These are phyloP conservation scores for Wickerhamomyces alni DNA, from an alignment of 805 yeast genomes.

Conservation along the genomic window DNA sequence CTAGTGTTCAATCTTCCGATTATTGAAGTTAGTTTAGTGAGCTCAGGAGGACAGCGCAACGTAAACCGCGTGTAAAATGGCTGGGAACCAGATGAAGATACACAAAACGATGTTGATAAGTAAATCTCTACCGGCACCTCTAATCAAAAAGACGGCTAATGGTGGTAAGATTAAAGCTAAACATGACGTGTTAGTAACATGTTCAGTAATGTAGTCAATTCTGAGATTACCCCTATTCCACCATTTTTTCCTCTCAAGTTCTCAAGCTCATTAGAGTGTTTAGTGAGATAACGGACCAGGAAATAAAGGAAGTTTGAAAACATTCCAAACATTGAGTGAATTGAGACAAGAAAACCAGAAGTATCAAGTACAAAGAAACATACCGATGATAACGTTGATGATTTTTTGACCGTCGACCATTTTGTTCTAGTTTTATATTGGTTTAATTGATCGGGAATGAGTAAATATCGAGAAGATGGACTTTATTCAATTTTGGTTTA, in stretches of 20 bases:
- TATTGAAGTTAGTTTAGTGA: neutral
- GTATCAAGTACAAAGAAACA: no score
- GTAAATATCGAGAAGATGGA: no score
- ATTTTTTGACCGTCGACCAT: neutral
- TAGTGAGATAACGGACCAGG: no score
- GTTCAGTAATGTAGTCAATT: neutral
- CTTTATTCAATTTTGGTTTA: no score
- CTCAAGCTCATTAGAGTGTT: no score
- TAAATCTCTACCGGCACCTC: slow-evolving; percentile 60
- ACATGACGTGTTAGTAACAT: neutral
- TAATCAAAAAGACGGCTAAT: slow-evolving; percentile 65
- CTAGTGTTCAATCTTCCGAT: no score
- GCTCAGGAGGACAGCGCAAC: slow-evolving; percentile 31
- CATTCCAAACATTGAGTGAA: no score
- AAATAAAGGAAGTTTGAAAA: no score
- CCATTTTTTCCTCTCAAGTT: neutral
- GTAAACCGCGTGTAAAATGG: slow-evolving; percentile 70
- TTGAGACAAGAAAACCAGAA: neutral
- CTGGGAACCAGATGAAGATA: slow-evolving; percentile 68
- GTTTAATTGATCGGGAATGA: no score
- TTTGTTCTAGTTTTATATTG: neutral
- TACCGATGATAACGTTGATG: neutral
- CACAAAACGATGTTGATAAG: slow-evolving; percentile 60
- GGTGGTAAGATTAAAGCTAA: slow-evolving; percentile 66
- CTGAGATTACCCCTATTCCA: neutral